phyloP scores from a whole-genome alignment of 805 yeast genomes.

The Nakazawaea ernobii region DNA sequence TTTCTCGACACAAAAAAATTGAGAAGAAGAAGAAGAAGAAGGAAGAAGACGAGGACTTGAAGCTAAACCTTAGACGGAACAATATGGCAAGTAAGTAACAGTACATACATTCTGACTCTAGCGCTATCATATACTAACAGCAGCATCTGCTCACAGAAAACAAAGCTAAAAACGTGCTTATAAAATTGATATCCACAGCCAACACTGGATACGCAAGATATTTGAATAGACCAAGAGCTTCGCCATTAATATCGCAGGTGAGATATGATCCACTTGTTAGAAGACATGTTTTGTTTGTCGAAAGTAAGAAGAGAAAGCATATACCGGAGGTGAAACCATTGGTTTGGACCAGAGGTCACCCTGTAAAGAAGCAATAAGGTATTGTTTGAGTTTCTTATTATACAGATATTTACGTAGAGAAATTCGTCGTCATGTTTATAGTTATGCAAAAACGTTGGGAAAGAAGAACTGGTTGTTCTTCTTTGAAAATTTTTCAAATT shows the following conservation, averaged over 20 bases:
- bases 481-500: no score
- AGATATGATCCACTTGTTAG: slow-evolving; percentile 85
- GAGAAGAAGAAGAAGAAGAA: no score
- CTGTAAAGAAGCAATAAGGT: slow-evolving; percentile 25
- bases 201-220: slow-evolving; percentile 84
- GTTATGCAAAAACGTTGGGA: slow-evolving; percentile 11
- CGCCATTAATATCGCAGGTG: slow-evolving; percentile 73
- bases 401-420: not conserved
- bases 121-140: not conserved
- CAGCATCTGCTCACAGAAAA: slow-evolving; percentile 22
- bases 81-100: slow-evolving; percentile 10
- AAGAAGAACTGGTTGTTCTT: not conserved
- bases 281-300: slow-evolving; percentile 88
- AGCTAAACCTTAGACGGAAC: not conserved
- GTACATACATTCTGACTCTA: no score
- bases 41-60: not conserved
- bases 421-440: slow-evolving; percentile 3
- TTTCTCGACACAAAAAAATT: no score
- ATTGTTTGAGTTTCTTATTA: not conserved
- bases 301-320: slow-evolving; percentile 76
- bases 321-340: slow-evolving; percentile 47
- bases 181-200: slow-evolving; percentile 84
- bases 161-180: slow-evolving; percentile 74
- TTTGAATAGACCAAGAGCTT: slow-evolving; percentile 73
- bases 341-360: slow-evolving; percentile 41